Evolutionary conservation across 768 basidiomycete genomes (phyloP).

Genomic region (Xerocomellus amylosporus): DNA sequence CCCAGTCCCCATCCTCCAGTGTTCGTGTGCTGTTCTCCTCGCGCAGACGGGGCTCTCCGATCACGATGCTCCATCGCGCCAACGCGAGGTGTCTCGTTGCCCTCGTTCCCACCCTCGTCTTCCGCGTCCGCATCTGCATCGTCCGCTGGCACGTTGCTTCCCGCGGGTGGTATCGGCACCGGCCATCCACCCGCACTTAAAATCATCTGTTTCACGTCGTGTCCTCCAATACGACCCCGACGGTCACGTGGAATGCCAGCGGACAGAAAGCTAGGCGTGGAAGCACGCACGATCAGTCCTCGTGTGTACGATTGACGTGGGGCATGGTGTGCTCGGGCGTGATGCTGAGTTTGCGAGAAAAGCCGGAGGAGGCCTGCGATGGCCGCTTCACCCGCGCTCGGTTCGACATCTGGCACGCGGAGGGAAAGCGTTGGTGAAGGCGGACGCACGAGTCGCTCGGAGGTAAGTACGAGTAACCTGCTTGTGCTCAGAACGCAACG

Average conservation of each 20-base stretch:
- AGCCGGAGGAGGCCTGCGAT: conserved; percentile 63
- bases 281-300: conserved; percentile 27
- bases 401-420: conserved; percentile 48
- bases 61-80: conserved; percentile 41
- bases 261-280: conserved; percentile 65
- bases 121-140: conserved; percentile 34
- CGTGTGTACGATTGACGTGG: conserved; percentile 25
- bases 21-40: conserved; percentile 42
- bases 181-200: conserved; percentile 28
- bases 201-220: conserved; percentile 29
- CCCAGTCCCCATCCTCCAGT: conserved; percentile 79
- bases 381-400: conserved; percentile 64
- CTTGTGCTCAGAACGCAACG: conserved; percentile 1
- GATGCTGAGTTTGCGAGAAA: conserved; percentile 52
- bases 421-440: conserved; percentile 60
- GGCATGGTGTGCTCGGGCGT: conserved; percentile 31
- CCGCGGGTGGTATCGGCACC: conserved; percentile 6
- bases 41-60: conserved; percentile 20
- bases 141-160: conserved; percentile 7
- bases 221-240: conserved; percentile 65
- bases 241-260: conserved; percentile 75
- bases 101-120: conserved; percentile 42
- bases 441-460: conserved; percentile 58
- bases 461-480: conserved; percentile 74
- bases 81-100: conserved; percentile 55